Evolutionary conservation across 2,329 filamentous ascomycete species (phyloP), one percentile per base, ranked within the genome.

Genomic region (Magnaporthiopsis incrustans): DNA sequence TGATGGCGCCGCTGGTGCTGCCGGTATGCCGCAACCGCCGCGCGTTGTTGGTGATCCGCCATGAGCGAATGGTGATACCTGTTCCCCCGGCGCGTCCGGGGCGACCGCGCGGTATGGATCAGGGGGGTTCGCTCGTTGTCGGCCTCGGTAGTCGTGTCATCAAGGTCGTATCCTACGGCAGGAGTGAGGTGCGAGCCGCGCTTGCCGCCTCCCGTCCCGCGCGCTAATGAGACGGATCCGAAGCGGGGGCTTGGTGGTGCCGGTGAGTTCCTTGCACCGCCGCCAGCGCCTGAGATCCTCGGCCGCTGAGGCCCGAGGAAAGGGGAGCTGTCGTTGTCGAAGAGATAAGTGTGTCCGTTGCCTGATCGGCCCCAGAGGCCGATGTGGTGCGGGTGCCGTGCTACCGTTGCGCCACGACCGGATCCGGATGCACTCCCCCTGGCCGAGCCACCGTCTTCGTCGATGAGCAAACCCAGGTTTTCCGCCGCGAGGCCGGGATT

Each of bases 111-210:
- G 12, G 77, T 76, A 53, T 75, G 73, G 18, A 97, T 84, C 59
- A 98, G 81, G 11, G 94, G 95, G 3, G 92, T 95, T 59, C 89
- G 86, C 77, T 97, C 95, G 72, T 96, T 91, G 71, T 96, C 92
- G 56, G 90, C 92, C 12, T 86, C 89, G 59, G 85, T 84, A 33
- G 85, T 63, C 4, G 70, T 85, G 67, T 93, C 92, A 73, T 97
- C 92, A 69, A 94, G 84, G 70, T 96, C 92, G 70, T 92, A 96
- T 63, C 77, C 79, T 82, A 81, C 25, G 87, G 85, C 67, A 86
- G 79, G 32, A 12, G 30, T 58, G 26, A 58, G 25, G 57, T 58
- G 57, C n/a, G 57, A 18, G 26, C 57, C 44, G 22, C 44, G 25
- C 57, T 70, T 72, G 25, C 66, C 66, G 26, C 65, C 66, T 4